A percentile compares a stretch with the other conserved stretches of the same genome.
These are phyloP conservation scores for Polyplosphaeria fusca DNA, from an alignment of 495 filamentous ascomycete species.

Conservation along the genomic window DNA sequence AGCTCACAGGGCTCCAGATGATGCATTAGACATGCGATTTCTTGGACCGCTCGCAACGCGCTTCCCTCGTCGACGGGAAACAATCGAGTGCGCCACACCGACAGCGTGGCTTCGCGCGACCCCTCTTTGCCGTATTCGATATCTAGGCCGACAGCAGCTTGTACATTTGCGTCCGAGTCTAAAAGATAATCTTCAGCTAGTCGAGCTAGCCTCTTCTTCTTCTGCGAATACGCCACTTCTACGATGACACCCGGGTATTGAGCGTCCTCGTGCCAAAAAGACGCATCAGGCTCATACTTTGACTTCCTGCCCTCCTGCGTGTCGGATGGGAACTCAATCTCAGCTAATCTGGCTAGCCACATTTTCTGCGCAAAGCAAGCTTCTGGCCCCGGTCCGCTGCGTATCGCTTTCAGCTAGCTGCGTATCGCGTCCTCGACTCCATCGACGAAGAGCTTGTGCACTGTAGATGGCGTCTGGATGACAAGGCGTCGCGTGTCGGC, in stretches of 20 bases:
- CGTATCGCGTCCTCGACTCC: conserved; percentile 11
- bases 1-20: not conserved
- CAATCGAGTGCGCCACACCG: conserved; percentile 28
- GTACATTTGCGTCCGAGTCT: conserved; percentile 36
- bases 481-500: not conserved
- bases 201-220: conserved; percentile 34
- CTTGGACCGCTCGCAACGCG: conserved; percentile 27
- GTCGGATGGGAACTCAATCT: conserved; percentile 16
- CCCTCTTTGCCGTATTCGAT: conserved; percentile 35
- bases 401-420: conserved; percentile 19
- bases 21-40: conserved; percentile 11
- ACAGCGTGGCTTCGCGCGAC: conserved; percentile 25
- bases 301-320: conserved; percentile 17
- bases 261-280: conserved; percentile 36
- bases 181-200: conserved; percentile 42
- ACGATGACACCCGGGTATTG: conserved; percentile 39
- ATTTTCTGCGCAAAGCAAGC: conserved; percentile 18
- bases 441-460: conserved; percentile 11
- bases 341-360: conserved; percentile 9
- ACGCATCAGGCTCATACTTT: conserved; percentile 38
- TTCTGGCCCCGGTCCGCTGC: conserved; percentile 6
- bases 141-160: conserved; percentile 38
- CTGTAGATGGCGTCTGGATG: conserved; percentile 6
- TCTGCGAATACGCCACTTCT: conserved; percentile 43
- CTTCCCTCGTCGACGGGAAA: conserved; percentile 14